Evolutionary conservation across 352 stramenopile genomes (phyloP).

Genomic region (Phytophthora sp.): DNA sequence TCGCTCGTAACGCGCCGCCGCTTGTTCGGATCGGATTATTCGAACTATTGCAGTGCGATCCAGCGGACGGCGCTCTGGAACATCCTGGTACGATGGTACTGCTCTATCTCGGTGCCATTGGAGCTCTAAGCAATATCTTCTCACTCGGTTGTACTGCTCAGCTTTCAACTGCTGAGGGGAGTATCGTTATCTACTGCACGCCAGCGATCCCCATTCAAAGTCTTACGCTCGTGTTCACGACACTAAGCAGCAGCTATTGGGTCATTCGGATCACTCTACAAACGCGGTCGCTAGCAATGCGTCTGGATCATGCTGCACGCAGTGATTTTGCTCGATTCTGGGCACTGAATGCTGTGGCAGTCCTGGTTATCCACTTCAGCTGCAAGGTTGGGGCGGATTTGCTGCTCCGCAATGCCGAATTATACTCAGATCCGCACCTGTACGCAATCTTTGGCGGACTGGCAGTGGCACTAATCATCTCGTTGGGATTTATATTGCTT

Average conservation of each 20-base stretch:
- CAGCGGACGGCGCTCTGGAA: conserved; percentile 32
- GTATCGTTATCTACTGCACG: conserved; percentile 35
- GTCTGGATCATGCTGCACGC: conserved; percentile 22
- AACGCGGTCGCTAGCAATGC: conserved; percentile 25
- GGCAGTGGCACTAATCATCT: conserved; percentile 29
- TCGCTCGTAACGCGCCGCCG: not conserved
- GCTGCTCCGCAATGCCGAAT: conserved; percentile 25
- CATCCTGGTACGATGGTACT: conserved; percentile 42
- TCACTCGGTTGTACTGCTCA: conserved; percentile 39
- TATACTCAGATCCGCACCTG: conserved; percentile 43
- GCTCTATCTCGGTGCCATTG: conserved; percentile 43
- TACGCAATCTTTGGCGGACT: conserved; percentile 44
- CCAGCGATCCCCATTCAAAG: conserved; percentile 37
- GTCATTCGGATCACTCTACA: conserved; percentile 41
- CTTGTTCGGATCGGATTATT: conserved; percentile 18
- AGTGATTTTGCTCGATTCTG: conserved; percentile 33
- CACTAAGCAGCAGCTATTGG: conserved; percentile 44
- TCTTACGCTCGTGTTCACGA: conserved; percentile 33
- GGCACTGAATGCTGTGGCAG: conserved; percentile 16
- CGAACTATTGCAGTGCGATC: conserved; percentile 30
- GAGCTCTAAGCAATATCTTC: conserved; percentile 50
- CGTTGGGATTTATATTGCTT: conserved; percentile 28
- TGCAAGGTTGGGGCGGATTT: conserved; percentile 34
- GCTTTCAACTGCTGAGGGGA: conserved; percentile 28
- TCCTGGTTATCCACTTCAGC: conserved; percentile 36